Base-by-base conservation (phyloP, 1,284 basidiomycete genomes). In the Paramarasmius palmivorus region DNA sequence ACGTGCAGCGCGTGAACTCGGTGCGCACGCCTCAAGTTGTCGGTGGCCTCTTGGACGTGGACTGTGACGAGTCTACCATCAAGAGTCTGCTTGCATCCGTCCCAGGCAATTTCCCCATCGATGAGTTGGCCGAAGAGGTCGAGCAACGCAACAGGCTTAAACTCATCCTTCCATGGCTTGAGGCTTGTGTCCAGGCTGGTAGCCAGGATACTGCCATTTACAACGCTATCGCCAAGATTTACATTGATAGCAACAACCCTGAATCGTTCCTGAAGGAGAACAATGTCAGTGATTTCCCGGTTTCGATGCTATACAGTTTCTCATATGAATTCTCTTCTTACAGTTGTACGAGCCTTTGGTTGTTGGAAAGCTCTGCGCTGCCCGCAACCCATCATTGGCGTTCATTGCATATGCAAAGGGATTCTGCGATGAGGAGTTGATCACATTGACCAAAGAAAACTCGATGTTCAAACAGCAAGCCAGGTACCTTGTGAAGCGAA, bases 401-500 rank as follows among this genome's bases (percentile, higher is more conserved):
- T 99, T 97, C 77, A 99, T 99, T 65, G 97, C 97, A 1, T 99
- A 99, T 70, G 97, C 97, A 50, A 99, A 99, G 74, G 97, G 97
- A 61, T 92, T 98, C 76, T 99, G 97, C 68, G 97, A 99, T 63
- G 95, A 99, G 10, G 97, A 99, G 73, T 84, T 99, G 61, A 95
- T 99, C 68, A 73, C 85, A 32, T 96, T 99, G 72, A 99, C 97
- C 52, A 99, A 99, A 70, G 96, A 98, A 64, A 99, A 99, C 77
- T 90, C 95, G 32, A 99, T 99, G 97, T 99, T 97, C 84, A 99
- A 99, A 77, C 96, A 99, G 68, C 97, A 99, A 73, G 93, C 97
- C 51, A 88, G 97, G 37, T 99, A 99, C 75, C 86, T 99, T 58
- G 93, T 98, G 68, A 98, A 96, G 76, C 88, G 97, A 61, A 92